Base-by-base conservation (phyloP, 2,329 filamentous ascomycete species). In the Claviceps capensis region DNA sequence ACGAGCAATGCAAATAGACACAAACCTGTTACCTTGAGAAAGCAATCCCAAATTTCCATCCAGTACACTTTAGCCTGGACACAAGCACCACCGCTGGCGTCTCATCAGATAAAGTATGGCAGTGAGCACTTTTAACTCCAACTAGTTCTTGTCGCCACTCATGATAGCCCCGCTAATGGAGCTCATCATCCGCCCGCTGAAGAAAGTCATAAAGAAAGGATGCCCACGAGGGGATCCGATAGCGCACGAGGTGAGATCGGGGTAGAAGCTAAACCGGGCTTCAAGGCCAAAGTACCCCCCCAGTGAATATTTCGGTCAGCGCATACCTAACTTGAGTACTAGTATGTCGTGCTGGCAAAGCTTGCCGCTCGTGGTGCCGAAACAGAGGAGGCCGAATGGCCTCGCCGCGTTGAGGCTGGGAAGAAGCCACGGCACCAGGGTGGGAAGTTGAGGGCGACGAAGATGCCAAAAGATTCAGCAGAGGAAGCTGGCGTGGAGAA, bases 141-240 rank as follows among this genome's bases (percentile, higher is more conserved):
- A 61, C 46, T 30, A 30, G 5, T 62, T 62, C 4, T 60, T 53
- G 0, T 60, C 54, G 1, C 46, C 54, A 0, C 63, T 56, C 2
- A 70, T 48, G 46, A 71, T 69, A 0, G 71, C 70, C 0, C 79
- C 78, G 0, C 69, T 75, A 56, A 82, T 79, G 0, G 80, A 79
- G 52, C 70, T 77, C 0, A 78, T 75, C 2, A 75, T 73, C 16
- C 85, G 64, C 2, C 77, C 78, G 0, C 74, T 74, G 38, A 85
- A 64, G 2, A 75, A 72, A 16, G 75, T 67, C n/a, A 78, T 62
- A 2, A 74, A 72, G 59, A 82, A 82, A 65, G 56, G 0, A 69
- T 59, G 1, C 69, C 69, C 3, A 57, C 64, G 0, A 64, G 60
- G 30, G 52, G 63, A 62, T 1, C 62, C 63, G 48, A 64, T 63